Evolutionary conservation across 371 early-diverging fungal genomes (phyloP), one percentile per base, ranked within the genome.

Genomic region (Rhizopus delemar): DNA sequence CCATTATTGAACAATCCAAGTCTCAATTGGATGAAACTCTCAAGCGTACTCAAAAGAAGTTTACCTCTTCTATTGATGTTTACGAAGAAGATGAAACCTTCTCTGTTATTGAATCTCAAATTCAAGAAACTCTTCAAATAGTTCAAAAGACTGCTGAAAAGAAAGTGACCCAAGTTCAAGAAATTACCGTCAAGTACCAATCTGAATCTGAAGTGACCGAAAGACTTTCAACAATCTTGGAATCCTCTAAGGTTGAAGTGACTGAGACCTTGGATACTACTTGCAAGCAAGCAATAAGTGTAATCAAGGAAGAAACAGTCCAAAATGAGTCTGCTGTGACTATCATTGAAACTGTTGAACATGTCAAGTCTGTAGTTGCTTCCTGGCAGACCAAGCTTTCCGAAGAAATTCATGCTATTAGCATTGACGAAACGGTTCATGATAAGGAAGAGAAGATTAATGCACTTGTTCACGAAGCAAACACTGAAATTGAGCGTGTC

Each of bases 301-400:
- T 60, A 3, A 55, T 70, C 28, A 34, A 59, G 28, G 58, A 66
- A 16, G 66, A 66, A 34, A 57, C 56, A 13, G 33, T 28, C 5
- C 62, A 71, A 29, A 57, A 61, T 8, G 57, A 63, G 6, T 56
- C 68, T 13, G 60, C 68, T 34, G 60, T 67, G 4, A 48, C 31
- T 6, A 64, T 68, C 11, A 56, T 67, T 45, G 71, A 71, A 31
- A 68, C 61, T 12, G 68, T 71, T n/a, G 71, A 71, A 7, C 34
- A 55, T 28, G 62, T 71, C 48, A 68, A 71, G 60, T 53, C 56
- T 13, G 39, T 32, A 2, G 52, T 71, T 5, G 22, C 54, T 28
- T 45, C 53, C 6, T 65, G 62, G 65, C 61, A 65, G 3, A 48
- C 52, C 31, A 60, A 60, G 41, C 46, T 68, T 6, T 34, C 38